A percentile compares a stretch with the other conserved stretches of the same genome.
These are phyloP conservation scores for Sedum album DNA, from an alignment of 164 flowering plant genomes.

Conservation along the genomic window DNA sequence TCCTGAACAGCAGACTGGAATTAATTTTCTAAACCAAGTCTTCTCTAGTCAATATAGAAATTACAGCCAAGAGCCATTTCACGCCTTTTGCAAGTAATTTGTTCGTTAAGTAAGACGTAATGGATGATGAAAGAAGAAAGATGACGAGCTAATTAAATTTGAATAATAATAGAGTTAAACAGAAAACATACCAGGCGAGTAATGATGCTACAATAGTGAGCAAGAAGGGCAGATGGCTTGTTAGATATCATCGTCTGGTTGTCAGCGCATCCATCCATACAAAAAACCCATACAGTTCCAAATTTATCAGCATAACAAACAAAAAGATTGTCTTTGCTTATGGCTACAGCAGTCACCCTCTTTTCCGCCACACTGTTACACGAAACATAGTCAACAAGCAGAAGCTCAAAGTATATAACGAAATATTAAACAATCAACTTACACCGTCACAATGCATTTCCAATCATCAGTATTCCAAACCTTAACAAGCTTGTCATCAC, in stretches of 20 bases:
- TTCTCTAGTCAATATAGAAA: not conserved
- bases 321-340: slow-evolving; percentile 54
- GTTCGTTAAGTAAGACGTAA: too few species aligned
- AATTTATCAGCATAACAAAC: slow-evolving; percentile 92
- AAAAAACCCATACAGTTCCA: slow-evolving; percentile 80
- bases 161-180: too few species aligned
- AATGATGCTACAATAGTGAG: slow-evolving; percentile 94
- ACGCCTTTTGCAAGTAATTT: too few species aligned
- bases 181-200: slow-evolving; percentile 63
- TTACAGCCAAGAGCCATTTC: too few species aligned
- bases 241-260: slow-evolving; percentile 19
- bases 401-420: too few species aligned
- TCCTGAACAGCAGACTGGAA: slow-evolving; percentile 46
- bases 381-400: too few species aligned
- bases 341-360: slow-evolving; percentile 87
- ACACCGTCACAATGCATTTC: not conserved
- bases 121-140: not conserved
- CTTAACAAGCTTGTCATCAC: slow-evolving; percentile 58
- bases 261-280: slow-evolving; percentile 26
- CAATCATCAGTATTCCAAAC: slow-evolving; percentile 39
- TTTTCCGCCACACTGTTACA: slow-evolving; percentile 69
- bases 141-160: too few species aligned
- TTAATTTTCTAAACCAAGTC: not conserved
- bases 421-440: not conserved
- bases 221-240: slow-evolving; percentile 62